Evolutionary conservation across 2,329 filamentous ascomycete genomes (phyloP), one percentile per base, ranked within the genome.

Genomic region (Clonostachys rosea): DNA sequence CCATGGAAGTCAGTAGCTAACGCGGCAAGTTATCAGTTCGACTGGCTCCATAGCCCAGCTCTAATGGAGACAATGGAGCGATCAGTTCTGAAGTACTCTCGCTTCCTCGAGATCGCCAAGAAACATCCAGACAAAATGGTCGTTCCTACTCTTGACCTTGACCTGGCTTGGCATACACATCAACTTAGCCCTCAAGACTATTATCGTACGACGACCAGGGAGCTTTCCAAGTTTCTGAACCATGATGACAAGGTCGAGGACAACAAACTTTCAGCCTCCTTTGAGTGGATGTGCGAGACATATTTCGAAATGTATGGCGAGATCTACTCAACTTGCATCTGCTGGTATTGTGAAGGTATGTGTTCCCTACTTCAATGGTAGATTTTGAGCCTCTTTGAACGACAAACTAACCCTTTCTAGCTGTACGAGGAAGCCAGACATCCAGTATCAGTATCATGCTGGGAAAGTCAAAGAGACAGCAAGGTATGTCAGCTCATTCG

Each of bases 141-240:
- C 5, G 69, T 72, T 3, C 70, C 70, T 0, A 71, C 69, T 0
- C 52, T 70, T 5, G 69, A 71, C 48, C 63, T 73, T 16, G 69
- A 73, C 49, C 55, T 73, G 1, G 62, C 61, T 1, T 73, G 70
- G 70, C 67, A 72, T 43, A 73, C 70, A 1, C 68, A 73, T 44
- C 69, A 71, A 46, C 64, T 63, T 42, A 61, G 59, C 2, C 56
- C 64, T 0, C 48, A 24, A 2, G 13, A 47, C 2, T 71, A 71
- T 47, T 49, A 49, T 1, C 34, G 47, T 18, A 49, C 46, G 2
- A 55, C 54, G 39, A 53, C 53, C 34, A 36, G 46, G 0, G 10
- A 50, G 3, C 41, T 50, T 0, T 57, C 58, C 0, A 49, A 51
- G 5, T 63, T 66, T 43, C 54, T 72, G 36, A 63, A 71, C 18